Evolutionary conservation across 2,329 filamentous ascomycete species (phyloP), one percentile per base, ranked within the genome.

Genomic region (Colletotrichum coccodes): DNA sequence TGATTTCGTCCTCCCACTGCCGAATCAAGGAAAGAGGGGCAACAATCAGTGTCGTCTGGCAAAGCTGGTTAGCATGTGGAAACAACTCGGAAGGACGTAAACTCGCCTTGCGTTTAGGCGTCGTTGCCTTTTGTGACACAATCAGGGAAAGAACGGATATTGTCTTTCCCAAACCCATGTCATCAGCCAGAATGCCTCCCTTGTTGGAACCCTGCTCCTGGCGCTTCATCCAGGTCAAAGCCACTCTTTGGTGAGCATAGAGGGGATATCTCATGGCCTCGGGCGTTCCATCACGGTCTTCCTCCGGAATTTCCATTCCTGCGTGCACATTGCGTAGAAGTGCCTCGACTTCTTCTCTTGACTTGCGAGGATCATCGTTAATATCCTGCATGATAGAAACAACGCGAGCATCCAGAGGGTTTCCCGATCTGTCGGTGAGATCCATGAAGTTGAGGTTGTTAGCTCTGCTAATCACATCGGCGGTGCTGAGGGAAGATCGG

Each of bases 111-210:
- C 61, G 57, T 49, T 14, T 7, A 60, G 44, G 71, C 69, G 91
- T 85, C 0, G 82, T 78, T 0, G 92, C 89, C n/a, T 86, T 90
- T 6, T 90, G 86, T 6, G 88, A 87, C 14, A 94, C 84, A 73
- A 97, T 92, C 49, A 97, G 85, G 4, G 94, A 89, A 26, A 98
- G 84, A 6, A 93, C 91, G 70, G 95, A 94, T 28, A 97, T 91
- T 0, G 93, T 95, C 79, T 96, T 95, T 8, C 93, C 93, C 12
- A 95, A 82, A 8, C 93, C 93, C 93, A 95, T 96, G 71, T 94
- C 92, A 74, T 94, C 92, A 1, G 91, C 92, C 28, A 95, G 83
- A 63, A 95, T 94, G 26, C 92, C 91, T 21, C 93, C 93, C 74
- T 92, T 94, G 74, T 92, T 94, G 60, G 90, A 85, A 9, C 92